Conservation (phyloP, 345 rosid genomes). For the Populus davidiana region DNA sequence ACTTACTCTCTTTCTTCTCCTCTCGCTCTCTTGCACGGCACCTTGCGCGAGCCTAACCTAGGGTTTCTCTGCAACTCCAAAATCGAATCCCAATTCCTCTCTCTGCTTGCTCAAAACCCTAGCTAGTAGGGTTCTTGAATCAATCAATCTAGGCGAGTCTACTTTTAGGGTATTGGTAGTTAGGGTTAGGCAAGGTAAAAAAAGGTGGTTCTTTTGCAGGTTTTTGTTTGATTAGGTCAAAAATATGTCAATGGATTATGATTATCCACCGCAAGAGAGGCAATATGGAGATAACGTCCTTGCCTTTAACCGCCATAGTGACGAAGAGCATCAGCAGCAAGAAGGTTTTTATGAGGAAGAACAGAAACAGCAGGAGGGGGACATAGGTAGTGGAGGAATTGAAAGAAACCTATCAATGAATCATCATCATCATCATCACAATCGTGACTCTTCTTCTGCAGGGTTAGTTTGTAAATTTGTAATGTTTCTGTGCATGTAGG, state of each 20-base stretch:
- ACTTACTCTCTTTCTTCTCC: background rate
- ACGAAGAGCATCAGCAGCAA: slow-evolving; percentile 1
- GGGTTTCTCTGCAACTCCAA: background rate
- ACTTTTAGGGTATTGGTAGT: background rate
- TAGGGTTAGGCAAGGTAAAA: background rate
- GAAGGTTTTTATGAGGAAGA: background rate
- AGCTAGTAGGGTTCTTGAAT: background rate
- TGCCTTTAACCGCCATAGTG: slow-evolving; percentile 4
- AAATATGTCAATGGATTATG: slow-evolving; percentile 15
- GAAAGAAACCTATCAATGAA: slow-evolving; percentile 6
- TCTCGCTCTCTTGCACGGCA: background rate
- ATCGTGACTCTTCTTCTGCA: slow-evolving; percentile 16
- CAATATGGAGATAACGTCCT: slow-evolving; percentile 6
- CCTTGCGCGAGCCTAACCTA: background rate
- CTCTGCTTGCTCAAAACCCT: background rate
- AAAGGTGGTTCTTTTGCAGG: background rate
- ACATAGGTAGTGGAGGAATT: background rate
- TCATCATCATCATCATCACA: background rate
- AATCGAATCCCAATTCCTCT: background rate
- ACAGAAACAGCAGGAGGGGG: background rate
- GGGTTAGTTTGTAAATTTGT: slow-evolving; percentile 27
- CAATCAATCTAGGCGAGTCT: background rate
- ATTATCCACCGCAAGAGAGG: slow-evolving; percentile 5
- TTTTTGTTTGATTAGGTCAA: background rate
- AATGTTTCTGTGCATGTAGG: background rate